Base-by-base conservation (phyloP, 2,329 filamentous ascomycete species). In the Penicillium decumbens region DNA sequence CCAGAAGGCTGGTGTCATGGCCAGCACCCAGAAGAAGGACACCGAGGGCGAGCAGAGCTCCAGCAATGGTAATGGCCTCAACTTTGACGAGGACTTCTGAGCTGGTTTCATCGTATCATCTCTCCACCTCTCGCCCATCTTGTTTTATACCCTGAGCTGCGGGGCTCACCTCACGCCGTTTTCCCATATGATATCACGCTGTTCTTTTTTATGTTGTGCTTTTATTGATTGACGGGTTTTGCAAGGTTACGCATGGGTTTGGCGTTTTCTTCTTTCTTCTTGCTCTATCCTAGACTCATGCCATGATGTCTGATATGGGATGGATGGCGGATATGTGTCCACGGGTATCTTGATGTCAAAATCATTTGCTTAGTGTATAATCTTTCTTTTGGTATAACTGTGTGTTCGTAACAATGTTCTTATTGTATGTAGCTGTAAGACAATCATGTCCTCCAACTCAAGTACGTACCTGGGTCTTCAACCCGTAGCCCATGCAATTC, bases 1-100 rank as follows among this genome's bases (percentile, higher is more conserved):
- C 83, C 93, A 98, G 77, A 98, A 98, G 82, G 91, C 93, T 32
- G 93, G 93, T 79, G 92, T 98, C 73, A 95, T 98, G 89, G 86
- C 86, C 66, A 91, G 88, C 77, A 88, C 85, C 63, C 90, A 90
- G 78, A 86, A 87, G 74, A 73, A 76, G n/a, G 63, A 75, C 47
- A 18, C 75, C 9, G 75, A 83, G 52, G 70, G 76, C 55, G 76
- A 71, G 48, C 61, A 71, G 53, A 52, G 64, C 29, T 60, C 59
- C 43, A 67, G 65, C 39, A 65, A 65, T 41, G 59, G 20, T 4
- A 23, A 72, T 50, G 89, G 92, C 76, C 95, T 98, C 77, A 80
- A 75, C 71, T 97, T 98, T 65, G 91, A 97, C 62, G 92, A 97
- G 60, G 93, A 98, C 77, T 98, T 98, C 69, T 97, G 88, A 80